phyloP scores from a whole-genome alignment of 306 rosid species.

The Leucaena leucocephala region DNA sequence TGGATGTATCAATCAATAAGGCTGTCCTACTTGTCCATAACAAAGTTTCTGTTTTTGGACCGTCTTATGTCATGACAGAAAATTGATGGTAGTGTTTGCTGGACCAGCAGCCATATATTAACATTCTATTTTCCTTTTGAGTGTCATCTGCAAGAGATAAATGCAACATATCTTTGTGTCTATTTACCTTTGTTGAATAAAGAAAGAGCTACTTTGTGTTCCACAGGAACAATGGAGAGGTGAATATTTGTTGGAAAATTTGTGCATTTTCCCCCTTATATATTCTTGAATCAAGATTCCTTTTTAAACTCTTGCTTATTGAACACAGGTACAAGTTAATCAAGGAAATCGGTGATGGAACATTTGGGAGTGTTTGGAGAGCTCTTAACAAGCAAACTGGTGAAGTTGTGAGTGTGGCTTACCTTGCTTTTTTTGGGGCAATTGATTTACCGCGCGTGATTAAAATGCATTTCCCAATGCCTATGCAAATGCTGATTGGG shows the following conservation, averaged over 20 bases:
- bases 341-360: constrained; percentile 99
- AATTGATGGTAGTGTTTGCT: constrained; percentile 75
- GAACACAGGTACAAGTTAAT: constrained; percentile 77
- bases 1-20: constrained; percentile 66
- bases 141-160: constrained; percentile 63
- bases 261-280: not conserved
- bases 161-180: constrained; percentile 63
- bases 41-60: constrained; percentile 64
- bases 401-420: constrained; percentile 80
- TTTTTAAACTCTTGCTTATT: not conserved
- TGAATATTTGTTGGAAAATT: constrained; percentile 36
- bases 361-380: constrained; percentile 97
- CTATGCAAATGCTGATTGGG: not conserved
- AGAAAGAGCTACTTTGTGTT: constrained; percentile 67
- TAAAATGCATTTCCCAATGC: not conserved
- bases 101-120: constrained; percentile 57
- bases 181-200: constrained; percentile 66
- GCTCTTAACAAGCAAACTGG: constrained; percentile 91
- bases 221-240: constrained; percentile 83
- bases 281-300: constrained; percentile 11
- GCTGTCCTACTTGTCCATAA: constrained; percentile 71
- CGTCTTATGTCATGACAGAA: constrained; percentile 52
- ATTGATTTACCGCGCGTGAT: constrained; percentile 7
- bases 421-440: not conserved
- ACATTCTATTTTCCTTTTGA: constrained; percentile 43